A percentile compares a stretch with the other conserved stretches of the same genome.
Evolutionary conservation across 805 yeast species (phyloP).

Genomic region (Candida insectalens): DNA sequence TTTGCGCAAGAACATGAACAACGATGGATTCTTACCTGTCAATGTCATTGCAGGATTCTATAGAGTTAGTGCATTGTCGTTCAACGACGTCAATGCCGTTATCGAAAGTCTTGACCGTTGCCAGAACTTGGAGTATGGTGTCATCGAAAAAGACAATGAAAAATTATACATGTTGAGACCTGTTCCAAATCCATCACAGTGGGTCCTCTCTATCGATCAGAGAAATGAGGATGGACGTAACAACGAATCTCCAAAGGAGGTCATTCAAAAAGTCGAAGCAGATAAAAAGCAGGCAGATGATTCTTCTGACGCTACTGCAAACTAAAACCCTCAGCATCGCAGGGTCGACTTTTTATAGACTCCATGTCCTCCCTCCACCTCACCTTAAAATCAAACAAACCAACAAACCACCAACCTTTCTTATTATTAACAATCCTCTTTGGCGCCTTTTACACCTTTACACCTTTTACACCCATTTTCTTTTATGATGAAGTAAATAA

Average conservation of each 20-base stretch:
- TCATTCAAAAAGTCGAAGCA: not conserved
- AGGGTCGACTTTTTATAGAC: no score
- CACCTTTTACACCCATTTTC: no score
- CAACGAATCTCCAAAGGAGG: slow-evolving; percentile 6
- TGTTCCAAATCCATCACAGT: slow-evolving; percentile 44
- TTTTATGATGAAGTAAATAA: no score
- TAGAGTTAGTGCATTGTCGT: slow-evolving; percentile 60
- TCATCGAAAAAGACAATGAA: slow-evolving; percentile 31
- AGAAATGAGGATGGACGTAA: slow-evolving; percentile 39
- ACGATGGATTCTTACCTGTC: slow-evolving; percentile 64
- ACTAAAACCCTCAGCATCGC: no score
- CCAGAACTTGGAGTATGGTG: slow-evolving; percentile 31
- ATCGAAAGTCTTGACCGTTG: slow-evolving; percentile 46
- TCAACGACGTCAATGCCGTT: slow-evolving; percentile 42
- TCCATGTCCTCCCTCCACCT: no score
- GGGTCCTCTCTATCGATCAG: slow-evolving; percentile 55
- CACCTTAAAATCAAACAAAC: no score
- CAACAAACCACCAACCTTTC: no score
- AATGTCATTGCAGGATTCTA: slow-evolving; percentile 57
- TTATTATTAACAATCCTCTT: no score
- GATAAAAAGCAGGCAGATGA: slow-evolving; percentile 4
- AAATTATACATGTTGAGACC: slow-evolving; percentile 43
- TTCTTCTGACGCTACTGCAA: no score
- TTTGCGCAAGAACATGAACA: slow-evolving; percentile 73
- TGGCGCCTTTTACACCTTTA: no score